These are phyloP conservation scores for Leavenworthia alabamica DNA, from an alignment of 345 rosid species.

Conservation along the genomic window DNA sequence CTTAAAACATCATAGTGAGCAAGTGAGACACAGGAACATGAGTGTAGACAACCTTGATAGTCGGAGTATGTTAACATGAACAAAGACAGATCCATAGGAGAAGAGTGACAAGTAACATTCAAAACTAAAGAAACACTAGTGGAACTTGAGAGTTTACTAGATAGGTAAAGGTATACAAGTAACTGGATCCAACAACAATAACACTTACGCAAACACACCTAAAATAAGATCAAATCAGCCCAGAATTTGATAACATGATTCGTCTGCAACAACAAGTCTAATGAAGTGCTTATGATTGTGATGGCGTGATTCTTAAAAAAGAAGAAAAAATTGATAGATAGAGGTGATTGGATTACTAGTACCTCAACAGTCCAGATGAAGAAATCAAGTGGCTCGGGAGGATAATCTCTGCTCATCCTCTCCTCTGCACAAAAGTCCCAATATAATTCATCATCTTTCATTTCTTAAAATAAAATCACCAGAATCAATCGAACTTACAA, in stretches of 20 bases:
- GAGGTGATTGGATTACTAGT: constrained; percentile 27
- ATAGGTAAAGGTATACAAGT: background rate
- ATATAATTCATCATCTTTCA: constrained; percentile 1
- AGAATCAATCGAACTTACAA: background rate
- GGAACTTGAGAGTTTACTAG: background rate
- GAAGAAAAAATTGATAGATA: too few relatives aligned
- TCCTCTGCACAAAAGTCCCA: constrained; percentile 21
- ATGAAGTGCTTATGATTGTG: background rate
- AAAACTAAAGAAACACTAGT: background rate
- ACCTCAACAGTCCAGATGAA: constrained; percentile 99
- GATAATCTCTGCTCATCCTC: constrained; percentile 67
- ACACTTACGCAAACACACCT: constrained; percentile 7
- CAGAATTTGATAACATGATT: background rate
- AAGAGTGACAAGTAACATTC: background rate
- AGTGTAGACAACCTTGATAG: background rate
- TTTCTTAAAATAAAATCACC: background rate
- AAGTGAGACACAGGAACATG: background rate
- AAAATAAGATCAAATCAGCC: background rate
- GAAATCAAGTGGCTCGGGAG: constrained; percentile 99
- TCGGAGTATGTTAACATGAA: background rate
- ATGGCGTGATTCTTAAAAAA: background rate
- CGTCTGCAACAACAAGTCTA: constrained; percentile 1
- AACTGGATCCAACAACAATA: constrained; percentile 8
- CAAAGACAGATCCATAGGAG: background rate
- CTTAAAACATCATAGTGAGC: background rate